Conservation (phyloP, 2,329 filamentous ascomycete genomes). For the Beauveria pseudobassiana region DNA sequence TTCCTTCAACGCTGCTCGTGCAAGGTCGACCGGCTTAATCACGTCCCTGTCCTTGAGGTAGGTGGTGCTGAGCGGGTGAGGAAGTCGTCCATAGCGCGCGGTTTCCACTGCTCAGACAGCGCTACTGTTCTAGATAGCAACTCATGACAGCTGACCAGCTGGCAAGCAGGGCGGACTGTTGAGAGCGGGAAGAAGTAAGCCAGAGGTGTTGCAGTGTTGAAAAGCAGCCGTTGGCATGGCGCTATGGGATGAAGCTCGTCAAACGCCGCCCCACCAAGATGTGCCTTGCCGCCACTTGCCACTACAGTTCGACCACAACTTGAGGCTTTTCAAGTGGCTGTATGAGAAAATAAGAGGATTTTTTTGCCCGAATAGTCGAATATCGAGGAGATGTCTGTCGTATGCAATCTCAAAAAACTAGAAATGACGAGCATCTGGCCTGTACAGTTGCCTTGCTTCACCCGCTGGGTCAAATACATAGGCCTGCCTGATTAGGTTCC, state of each 20-base stretch:
- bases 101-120: neutral
- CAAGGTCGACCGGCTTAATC: constrained; percentile 10
- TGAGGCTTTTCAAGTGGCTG: neutral
- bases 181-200: neutral
- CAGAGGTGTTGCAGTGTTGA: neutral
- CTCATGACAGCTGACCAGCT: neutral
- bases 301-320: neutral
- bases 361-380: no score
- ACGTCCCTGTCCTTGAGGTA: constrained; percentile 35
- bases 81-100: constrained; percentile 44
- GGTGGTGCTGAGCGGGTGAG: constrained; percentile 47
- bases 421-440: no score
- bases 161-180: neutral
- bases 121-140: neutral
- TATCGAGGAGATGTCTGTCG: no score
- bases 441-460: no score
- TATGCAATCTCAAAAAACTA: no score
- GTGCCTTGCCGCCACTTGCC: neutral
- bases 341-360: neutral
- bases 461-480: no score
- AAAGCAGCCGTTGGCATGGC: neutral
- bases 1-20: neutral
- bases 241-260: neutral
- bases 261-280: constrained; percentile 5
- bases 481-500: neutral